Base-by-base conservation (phyloP, 2,329 filamentous ascomycete genomes). In the Aspergillus sp. region DNA sequence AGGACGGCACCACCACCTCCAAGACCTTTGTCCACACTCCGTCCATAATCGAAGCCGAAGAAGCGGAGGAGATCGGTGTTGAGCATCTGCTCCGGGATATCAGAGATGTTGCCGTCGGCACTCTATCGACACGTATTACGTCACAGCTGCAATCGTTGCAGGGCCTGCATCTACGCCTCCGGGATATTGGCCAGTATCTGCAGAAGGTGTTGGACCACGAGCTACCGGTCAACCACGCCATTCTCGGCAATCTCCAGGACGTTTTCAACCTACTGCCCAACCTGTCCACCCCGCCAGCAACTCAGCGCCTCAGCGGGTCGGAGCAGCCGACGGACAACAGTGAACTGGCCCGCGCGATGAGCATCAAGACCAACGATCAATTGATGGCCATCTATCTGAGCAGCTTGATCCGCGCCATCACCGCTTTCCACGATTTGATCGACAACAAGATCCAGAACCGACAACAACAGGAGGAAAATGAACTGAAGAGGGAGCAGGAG, bases 381-480 rank as follows among this genome's bases (percentile, higher is more conserved):
- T 86, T 99, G 65, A 97, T 99, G 91, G 88, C 93, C 55, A 98
- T 99, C 76, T 99, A 99, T 78, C 84, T 99, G 56, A 96, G 91
- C 80, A 96, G 91, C 81, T 81, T 98, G 81, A 98, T 99, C 78
- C 87, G 95, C 62, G 95, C 95, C 58, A 99, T 99, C 73, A 98
- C 95, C 12, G 95, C 95, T 7, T 99, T 98, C 88, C 95, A 99
- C 77, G 95, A 99, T 75, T 81, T 99, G 67, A 99, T 99, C 67
- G 95, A 99, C 82, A 99, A 99, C 83, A 99, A 99, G 85, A 97
- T 98, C 68, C 94, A 98, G 82, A 99, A 99, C 80, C 87, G 94
- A 76, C 93, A 98, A 79, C 91, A 96, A 76, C 90, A 96, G 72
- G 95, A 98, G 73, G 95, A 99, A 73, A 94, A 94, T 80, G 94